Evolutionary conservation across 306 rosid genomes (phyloP).

Genomic region (Datisca glomerata): DNA sequence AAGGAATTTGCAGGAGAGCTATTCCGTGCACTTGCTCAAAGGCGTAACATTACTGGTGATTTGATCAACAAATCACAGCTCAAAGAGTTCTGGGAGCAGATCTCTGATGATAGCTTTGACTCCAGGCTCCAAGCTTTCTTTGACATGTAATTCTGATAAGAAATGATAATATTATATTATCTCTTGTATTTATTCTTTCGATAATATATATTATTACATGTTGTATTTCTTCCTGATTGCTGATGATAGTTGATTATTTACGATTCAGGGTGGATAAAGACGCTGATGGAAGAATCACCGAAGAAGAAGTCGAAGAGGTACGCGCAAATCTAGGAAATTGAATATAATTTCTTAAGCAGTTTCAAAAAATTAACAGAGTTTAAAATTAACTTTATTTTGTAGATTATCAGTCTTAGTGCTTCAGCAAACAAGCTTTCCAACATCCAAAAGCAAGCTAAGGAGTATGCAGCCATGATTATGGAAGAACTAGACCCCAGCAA

Average conservation of each 20-base stretch:
- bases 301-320: conserved; percentile 49
- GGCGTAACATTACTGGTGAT: conserved; percentile 27
- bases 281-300: conserved; percentile 49
- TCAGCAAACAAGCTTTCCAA: conserved; percentile 41
- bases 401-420: conserved; percentile 52
- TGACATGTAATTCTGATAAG: conserved; percentile 37
- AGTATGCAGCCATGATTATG: conserved; percentile 49
- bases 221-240: background rate
- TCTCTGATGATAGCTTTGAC: conserved; percentile 46
- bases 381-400: background rate
- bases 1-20: conserved; percentile 53
- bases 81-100: conserved; percentile 39
- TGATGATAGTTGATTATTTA: background rate
- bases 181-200: too few species aligned
- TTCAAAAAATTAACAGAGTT: background rate
- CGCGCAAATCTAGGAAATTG: too few species aligned
- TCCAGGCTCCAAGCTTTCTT: conserved; percentile 49
- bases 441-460: conserved; percentile 41
- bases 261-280: conserved; percentile 43
- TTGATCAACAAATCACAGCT: conserved; percentile 31
- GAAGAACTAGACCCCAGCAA: conserved; percentile 51
- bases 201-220: too few species aligned
- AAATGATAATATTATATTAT: too few species aligned
- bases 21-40: conserved; percentile 39
- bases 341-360: background rate